Base-by-base conservation (phyloP, 768 basidiomycete species). In the Auriscalpium orientale region DNA sequence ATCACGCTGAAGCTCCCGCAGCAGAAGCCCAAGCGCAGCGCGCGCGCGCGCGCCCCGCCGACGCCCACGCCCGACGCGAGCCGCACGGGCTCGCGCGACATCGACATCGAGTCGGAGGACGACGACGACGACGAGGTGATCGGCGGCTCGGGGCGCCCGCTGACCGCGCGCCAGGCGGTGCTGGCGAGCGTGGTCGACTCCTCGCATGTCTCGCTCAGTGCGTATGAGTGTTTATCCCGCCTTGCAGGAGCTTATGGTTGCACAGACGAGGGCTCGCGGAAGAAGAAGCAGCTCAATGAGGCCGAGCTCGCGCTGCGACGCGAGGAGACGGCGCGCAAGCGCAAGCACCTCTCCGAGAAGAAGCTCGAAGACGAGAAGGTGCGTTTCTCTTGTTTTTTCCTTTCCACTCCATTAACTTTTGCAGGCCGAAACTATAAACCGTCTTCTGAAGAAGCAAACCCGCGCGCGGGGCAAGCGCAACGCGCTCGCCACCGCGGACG, bases 351-450 rank as follows among this genome's bases (percentile, higher is more conserved):
- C 45, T 82, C 81, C 8, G 89, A 91, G 70, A 90, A 90, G 73
- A 89, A 87, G 68, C 74, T 91, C 4, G 87, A 90, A 65, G 89
- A 91, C 56, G 90, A 91, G 69, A 91, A 89, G 81, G 90, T 84
- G 53, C 51, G 66, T 61, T 13, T 28, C 48, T 28, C n/a, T n/a
- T n/a, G n/a, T n/a, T n/a, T n/a, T n/a, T n/a, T n/a, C n/a, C n/a
- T n/a, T n/a, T n/a, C n/a, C n/a, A n/a, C n/a, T n/a, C n/a, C n/a
- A n/a, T n/a, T n/a, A n/a, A n/a, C n/a, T n/a, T n/a, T n/a, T n/a
- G n/a, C n/a, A 91, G 88, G 83, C 83, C 22, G 91, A 93, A 64
- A 93, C 91, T 0, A 93, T 94, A 68, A 92, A 92, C 62, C 85
- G 91, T 22, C 77, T 94, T 15, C 79, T 94, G 51, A 91, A 91